Conservation (phyloP, 2,329 filamentous ascomycete genomes). For the Neonectria neomacrospora region DNA sequence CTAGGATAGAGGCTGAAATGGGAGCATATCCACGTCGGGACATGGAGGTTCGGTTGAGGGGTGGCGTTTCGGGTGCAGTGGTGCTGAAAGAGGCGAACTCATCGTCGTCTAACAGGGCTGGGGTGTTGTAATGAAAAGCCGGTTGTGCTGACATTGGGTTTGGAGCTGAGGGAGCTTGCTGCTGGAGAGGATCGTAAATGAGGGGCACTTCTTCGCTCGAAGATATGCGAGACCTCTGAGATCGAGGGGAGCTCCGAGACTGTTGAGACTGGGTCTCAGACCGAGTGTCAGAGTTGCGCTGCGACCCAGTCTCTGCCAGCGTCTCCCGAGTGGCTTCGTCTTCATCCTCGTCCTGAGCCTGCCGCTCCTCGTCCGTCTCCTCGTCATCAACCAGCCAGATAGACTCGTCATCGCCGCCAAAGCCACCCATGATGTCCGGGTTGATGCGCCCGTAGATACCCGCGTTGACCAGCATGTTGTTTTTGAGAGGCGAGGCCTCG, state of each 20-base stretch:
- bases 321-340: constrained; percentile 18
- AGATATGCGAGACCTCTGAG: constrained; percentile 4
- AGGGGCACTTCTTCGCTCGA: constrained; percentile 22
- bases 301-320: constrained; percentile 1
- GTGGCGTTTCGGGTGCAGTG: constrained; percentile 11
- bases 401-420: constrained; percentile 47
- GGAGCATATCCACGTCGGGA: constrained; percentile 35
- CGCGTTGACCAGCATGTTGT: constrained; percentile 44
- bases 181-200: constrained; percentile 28
- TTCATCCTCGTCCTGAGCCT: constrained; percentile 11
- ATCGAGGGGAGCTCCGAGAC: constrained; percentile 9
- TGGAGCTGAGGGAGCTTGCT: constrained; percentile 28
- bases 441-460: constrained; percentile 47
- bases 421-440: constrained; percentile 46
- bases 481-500: constrained; percentile 40
- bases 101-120: constrained; percentile 37
- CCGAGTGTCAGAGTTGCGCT: constrained; percentile 1
- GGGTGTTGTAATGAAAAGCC: constrained; percentile 34
- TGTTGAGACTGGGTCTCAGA: constrained; percentile 22
- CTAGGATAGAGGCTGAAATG: constrained; percentile 35
- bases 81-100: constrained; percentile 27
- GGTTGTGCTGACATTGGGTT: constrained; percentile 19
- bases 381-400: constrained; percentile 47
- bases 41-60: constrained; percentile 6
- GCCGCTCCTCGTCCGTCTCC: constrained; percentile 34